Base-by-base conservation (phyloP, 176 grass and related monocot genomes). In the Luzula sylvatica region DNA sequence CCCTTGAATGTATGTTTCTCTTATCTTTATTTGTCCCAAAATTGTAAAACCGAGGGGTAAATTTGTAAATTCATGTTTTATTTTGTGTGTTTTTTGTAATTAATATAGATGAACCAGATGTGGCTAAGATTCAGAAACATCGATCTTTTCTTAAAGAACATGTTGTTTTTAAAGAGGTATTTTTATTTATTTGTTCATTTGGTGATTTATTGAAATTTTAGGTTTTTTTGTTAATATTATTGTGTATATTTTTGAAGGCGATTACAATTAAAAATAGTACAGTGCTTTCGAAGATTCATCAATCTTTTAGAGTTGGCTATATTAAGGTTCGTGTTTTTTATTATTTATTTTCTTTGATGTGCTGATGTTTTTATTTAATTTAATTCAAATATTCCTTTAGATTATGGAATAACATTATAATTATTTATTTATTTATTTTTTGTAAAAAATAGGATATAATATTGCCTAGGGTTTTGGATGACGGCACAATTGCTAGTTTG, bases 391-490 rank as follows among this genome's bases (percentile, higher is more conserved):
- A n/a, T n/a, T n/a, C n/a, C 11, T 56, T 13, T 22, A 22, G 64
- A 72, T 14, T 7, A 42, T 42, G 38, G 29, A 55, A 32, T 56
- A 55, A 11, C 2, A 22, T 66, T 50, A 43, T 51, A 22, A 51
- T 35, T 35, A 35, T 4, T 35, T 7, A 35, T 35, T 35, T 9
- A 9, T 35, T 35, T 35, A 35, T 35, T 35, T 35, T 35, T 35
- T 35, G 30, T 26, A 50, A 47, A 46, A 61, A 11, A 50, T 78
- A 98, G 93, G 93, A 98, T 92, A 85, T 92, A 61, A 87, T 98
- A 86, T 62, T 98, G 50, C 86, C 86, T 3, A 69, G 93, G 63
- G 61, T 73, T 61, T 78, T 98, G 76, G 92, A 98, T 75, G 93
- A 98, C 67, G 81, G 65, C 53, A 82, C 82, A 35, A 48, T 83